Evolutionary conservation across 148 eudicot species (phyloP).

Genomic region (Rhododendron vialii): DNA sequence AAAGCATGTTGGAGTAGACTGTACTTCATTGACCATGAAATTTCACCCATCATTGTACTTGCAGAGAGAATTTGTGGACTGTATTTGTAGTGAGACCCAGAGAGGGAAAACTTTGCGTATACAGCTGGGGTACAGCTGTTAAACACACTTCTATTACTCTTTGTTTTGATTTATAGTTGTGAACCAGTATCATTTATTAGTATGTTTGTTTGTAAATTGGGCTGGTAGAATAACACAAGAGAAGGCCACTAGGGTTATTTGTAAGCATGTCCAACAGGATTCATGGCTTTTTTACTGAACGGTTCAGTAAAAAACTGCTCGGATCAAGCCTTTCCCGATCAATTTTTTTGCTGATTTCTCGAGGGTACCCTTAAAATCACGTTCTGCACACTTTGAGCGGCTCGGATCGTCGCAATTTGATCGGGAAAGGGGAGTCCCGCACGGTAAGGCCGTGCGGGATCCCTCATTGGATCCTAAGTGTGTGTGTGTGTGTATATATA

Average conservation of each 20-base stretch:
- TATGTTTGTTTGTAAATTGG: not conserved
- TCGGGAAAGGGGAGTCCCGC: too few species aligned
- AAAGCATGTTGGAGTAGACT: not conserved
- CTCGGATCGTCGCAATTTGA: too few species aligned
- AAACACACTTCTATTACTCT: not conserved
- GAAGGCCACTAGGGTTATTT: not conserved
- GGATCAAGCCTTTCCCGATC: too few species aligned
- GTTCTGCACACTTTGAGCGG: too few species aligned
- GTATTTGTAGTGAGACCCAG: not conserved
- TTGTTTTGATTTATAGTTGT: not conserved
- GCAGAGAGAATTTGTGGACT: not conserved
- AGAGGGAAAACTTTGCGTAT: not conserved
- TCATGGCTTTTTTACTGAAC: not conserved
- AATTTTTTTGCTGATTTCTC: too few species aligned
- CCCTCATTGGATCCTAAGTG: too few species aligned
- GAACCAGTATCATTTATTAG: not conserved
- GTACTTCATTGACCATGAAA: not conserved
- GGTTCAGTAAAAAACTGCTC: too few species aligned
- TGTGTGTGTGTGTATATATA: too few species aligned
- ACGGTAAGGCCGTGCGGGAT: too few species aligned
- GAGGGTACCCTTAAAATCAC: too few species aligned
- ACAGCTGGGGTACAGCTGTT: not conserved
- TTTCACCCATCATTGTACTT: not conserved
- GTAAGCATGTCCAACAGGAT: not conserved
- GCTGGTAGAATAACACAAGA: not conserved